Base-by-base conservation (phyloP, 257 asterid genomes). In the Handroanthus guayacan region DNA sequence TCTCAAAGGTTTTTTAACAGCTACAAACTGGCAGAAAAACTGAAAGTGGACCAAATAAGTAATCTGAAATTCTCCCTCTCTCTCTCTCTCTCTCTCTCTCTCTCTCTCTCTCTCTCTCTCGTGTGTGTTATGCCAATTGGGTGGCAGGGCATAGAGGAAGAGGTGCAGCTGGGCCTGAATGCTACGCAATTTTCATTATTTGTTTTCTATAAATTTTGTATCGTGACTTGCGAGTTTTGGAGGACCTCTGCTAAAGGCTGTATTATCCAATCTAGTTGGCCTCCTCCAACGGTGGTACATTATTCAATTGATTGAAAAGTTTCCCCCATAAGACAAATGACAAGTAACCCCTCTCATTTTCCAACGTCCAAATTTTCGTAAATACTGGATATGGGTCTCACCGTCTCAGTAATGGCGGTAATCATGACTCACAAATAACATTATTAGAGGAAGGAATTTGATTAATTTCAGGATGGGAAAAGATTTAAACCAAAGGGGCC, bases 351-450 rank as follows among this genome's bases (percentile, higher is more conserved):
- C 56, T 7, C 71, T 12, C 39, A 44, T 50, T 57, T 52, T 5
- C 5, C 57, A 12, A 47, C 1, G 5, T 17, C 47, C 72, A 18
- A 44, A 8, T 45, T 60, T 16, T 48, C 17, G 60, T 9, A 51
- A 62, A 25, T 47, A 11, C 37, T 31, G 9, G 55, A 76, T 57
- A 47, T 60, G 16, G 16, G 17, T 41, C 9, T 68, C 20, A 58
- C 45, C 36, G 17, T 41, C 9, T 68, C 20, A 58, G 58, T 47
- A 58, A 67, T 76, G 74, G 17, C 65, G 38, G n/a, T 6, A 50
- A 54, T 67, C 38, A 64, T 57, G 39, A 57, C 36, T 25, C 31
- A 25, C 31, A 25, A 25, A 25, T 51, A 12, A 11, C 48, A 70
- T 14, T 7, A 52, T 11, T 52, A 52, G 5, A n/a, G 2, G 2